Evolutionary conservation across 805 yeast genomes (phyloP).

Genomic region (Pichia ethanolica): DNA sequence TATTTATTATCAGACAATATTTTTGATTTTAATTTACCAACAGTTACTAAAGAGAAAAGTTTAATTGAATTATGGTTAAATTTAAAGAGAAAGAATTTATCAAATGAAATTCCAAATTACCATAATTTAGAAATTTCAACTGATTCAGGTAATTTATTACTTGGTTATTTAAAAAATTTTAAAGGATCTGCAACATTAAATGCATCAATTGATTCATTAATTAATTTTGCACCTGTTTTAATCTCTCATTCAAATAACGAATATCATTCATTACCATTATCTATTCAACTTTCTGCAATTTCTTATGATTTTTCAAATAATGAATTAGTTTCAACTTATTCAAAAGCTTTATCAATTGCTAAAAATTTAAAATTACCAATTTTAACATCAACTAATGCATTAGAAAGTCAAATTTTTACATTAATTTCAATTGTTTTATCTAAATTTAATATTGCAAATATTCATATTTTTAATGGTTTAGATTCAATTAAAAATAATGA

Average conservation of each 20-base stretch:
- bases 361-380: conserved; percentile 58
- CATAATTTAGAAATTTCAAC: conserved; percentile 63
- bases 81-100: conserved; percentile 42
- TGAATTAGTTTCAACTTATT: conserved; percentile 56
- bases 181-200: conserved; percentile 35
- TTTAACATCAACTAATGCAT: conserved; percentile 52
- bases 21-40: conserved; percentile 45
- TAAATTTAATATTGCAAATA: conserved; percentile 51
- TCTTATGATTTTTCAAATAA: conserved; percentile 53
- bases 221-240: conserved; percentile 59
- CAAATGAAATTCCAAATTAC: conserved; percentile 53
- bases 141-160: conserved; percentile 75
- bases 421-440: conserved; percentile 60
- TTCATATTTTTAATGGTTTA: conserved; percentile 78
- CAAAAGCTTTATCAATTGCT: conserved; percentile 54
- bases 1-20: conserved; percentile 45
- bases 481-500: conserved; percentile 47
- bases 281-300: conserved; percentile 69
- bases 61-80: conserved; percentile 61
- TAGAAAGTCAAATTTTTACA: conserved; percentile 63
- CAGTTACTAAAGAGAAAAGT: conserved; percentile 31
- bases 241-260: conserved; percentile 25
- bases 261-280: conserved; percentile 42
- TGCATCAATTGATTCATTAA: conserved; percentile 63
- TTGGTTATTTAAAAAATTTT: conserved; percentile 52